Evolutionary conservation across 2,329 filamentous ascomycete genomes (phyloP).

Genomic region (Aureobasidium sp.): DNA sequence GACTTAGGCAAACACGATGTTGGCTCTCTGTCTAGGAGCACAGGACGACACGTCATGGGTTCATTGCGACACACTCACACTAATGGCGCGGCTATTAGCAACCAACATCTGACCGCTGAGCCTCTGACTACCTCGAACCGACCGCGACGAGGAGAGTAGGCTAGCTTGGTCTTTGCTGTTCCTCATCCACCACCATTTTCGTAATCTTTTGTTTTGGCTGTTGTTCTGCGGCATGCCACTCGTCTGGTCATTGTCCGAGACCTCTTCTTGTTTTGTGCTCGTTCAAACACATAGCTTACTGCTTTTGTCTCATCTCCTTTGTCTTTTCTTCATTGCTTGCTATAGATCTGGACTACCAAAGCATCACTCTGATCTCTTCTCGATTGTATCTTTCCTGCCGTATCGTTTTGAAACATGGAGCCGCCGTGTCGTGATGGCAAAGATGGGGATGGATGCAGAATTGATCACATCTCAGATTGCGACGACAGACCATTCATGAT

Average conservation of each 20-base stretch:
- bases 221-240: background rate
- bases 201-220: background rate
- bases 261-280: background rate
- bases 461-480: too few relatives aligned
- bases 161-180: background rate
- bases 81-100: background rate
- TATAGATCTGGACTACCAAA: background rate
- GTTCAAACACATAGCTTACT: background rate
- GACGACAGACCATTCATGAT: too few relatives aligned
- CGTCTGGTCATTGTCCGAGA: background rate
- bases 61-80: conserved; percentile 10
- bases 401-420: background rate
- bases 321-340: background rate
- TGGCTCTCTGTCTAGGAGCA: conserved; percentile 33
- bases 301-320: background rate
- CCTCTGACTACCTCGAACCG: background rate
- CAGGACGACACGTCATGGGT: conserved; percentile 7
- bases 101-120: background rate
- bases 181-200: background rate
- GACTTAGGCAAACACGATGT: conserved; percentile 45
- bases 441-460: too few relatives aligned
- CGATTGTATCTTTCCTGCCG: background rate
- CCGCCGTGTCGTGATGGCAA: background rate
- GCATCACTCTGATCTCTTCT: background rate
- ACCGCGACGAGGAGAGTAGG: background rate